A percentile compares a stretch with the other conserved stretches of the same genome.
Evolutionary conservation across 768 basidiomycete species (phyloP).

Genomic region (Cyclocybe aegerita): DNA sequence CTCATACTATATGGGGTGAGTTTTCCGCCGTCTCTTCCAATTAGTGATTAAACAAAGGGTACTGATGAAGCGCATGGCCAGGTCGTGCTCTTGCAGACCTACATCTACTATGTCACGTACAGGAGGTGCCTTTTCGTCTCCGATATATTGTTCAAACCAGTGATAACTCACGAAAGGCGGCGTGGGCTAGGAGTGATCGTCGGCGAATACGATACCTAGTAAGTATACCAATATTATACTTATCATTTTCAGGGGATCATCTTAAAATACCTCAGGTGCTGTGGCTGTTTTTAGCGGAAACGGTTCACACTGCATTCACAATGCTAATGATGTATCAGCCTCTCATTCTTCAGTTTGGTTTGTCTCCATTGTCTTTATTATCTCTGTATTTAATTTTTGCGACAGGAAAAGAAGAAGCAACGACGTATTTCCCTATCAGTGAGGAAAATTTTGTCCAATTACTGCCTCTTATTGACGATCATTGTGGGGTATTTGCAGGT

Average conservation of each 20-base stretch:
- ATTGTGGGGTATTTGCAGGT: no score
- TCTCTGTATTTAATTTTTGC: neutral
- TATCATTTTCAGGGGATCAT: neutral
- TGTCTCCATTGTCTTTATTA: neutral
- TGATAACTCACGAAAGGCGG: no score
- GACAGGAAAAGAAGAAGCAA: conserved; percentile 10
- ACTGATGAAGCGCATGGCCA: neutral
- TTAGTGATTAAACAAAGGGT: neutral
- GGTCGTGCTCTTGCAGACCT: conserved; percentile 14
- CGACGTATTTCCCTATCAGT: no score
- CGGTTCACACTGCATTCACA: conserved; percentile 17
- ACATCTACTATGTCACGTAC: conserved; percentile 15
- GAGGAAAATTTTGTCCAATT: no score
- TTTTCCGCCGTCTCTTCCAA: neutral
- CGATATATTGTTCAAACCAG: neutral
- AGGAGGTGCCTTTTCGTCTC: conserved; percentile 11
- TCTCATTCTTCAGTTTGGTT: conserved; percentile 20
- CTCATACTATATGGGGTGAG: conserved; percentile 22
- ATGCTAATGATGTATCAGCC: conserved; percentile 24
- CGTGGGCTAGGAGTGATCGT: conserved; percentile 9
- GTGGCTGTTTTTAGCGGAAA: conserved; percentile 24
- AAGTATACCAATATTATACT: neutral
- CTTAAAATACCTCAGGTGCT: conserved; percentile 15
- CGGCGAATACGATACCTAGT: conserved; percentile 12
- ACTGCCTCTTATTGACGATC: neutral